Conservation (phyloP, 768 basidiomycete genomes). For the Tulasnella calospora region DNA sequence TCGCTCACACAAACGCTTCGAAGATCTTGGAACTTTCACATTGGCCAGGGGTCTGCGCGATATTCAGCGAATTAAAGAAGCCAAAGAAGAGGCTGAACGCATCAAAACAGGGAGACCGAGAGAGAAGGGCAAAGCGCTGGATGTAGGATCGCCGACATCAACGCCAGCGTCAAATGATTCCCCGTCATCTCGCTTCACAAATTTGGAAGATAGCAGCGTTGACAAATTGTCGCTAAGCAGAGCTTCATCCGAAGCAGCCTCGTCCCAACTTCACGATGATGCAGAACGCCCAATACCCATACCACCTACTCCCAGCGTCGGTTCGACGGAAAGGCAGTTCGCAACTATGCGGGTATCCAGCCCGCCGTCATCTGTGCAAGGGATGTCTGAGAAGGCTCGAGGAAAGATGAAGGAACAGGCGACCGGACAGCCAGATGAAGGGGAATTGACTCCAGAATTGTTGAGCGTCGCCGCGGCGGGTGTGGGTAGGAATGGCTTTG, state of each 20-base stretch:
- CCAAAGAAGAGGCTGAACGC: conserved; percentile 61
- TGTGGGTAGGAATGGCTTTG: conserved; percentile 84
- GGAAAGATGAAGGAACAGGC: conserved; percentile 66
- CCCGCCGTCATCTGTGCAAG: neutral
- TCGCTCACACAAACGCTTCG: conserved; percentile 76
- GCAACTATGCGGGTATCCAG: neutral
- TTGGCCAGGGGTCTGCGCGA: conserved; percentile 79
- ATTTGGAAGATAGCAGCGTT: conserved; percentile 4
- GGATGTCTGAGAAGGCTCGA: conserved; percentile 75
- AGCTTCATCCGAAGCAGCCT: neutral
- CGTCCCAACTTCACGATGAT: neutral
- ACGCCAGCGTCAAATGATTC: neutral
- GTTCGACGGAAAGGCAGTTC: conserved; percentile 7
- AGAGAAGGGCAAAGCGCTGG: conserved; percentile 29
- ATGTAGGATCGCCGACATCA: neutral
- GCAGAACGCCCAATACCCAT: conserved; percentile 6
- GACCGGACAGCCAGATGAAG: conserved; percentile 42
- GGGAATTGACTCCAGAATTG: conserved; percentile 34
- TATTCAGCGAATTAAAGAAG: conserved; percentile 65
- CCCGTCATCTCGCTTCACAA: neutral
- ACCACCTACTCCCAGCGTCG: conserved; percentile 22
- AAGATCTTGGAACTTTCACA: conserved; percentile 89
- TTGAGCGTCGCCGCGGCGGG: conserved; percentile 63
- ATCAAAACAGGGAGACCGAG: conserved; percentile 30
- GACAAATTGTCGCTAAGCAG: conserved; percentile 14